A percentile compares a stretch with the other conserved stretches of the same genome.
These are phyloP conservation scores for Fusarium gaditjirri DNA, from an alignment of 2,329 filamentous ascomycete genomes.

Conservation along the genomic window DNA sequence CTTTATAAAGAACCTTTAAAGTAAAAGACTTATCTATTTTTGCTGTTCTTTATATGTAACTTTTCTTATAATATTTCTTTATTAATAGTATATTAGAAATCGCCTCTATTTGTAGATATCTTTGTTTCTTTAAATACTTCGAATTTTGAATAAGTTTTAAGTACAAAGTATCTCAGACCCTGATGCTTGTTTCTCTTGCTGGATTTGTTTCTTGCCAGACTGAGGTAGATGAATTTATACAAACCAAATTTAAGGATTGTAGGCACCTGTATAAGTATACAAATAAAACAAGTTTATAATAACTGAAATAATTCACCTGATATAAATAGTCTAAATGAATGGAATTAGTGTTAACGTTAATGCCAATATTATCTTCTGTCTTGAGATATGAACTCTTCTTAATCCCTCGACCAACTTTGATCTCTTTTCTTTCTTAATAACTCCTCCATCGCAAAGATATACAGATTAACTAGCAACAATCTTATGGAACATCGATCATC, in stretches of 20 bases:
- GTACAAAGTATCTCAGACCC: rapidly evolving
- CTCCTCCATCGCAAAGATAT: not conserved
- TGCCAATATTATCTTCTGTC: not conserved
- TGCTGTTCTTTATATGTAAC: too few relatives aligned
- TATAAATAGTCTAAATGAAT: not conserved
- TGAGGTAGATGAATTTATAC: not conserved
- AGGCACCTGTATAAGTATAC: rapidly evolving
- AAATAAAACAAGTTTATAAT: not conserved
- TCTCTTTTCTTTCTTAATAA: not conserved
- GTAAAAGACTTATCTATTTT: too few relatives aligned
- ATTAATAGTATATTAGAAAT: not conserved
- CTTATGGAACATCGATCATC: not conserved
- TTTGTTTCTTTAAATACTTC: not conserved
- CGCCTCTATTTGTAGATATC: not conserved
- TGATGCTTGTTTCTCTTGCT: not conserved
- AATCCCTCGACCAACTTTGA: not conserved
- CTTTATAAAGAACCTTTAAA: too few relatives aligned
- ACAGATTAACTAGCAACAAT: not conserved
- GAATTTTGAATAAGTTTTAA: not conserved
- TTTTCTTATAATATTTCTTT: not conserved
- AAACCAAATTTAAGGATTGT: not conserved
- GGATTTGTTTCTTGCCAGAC: not conserved
- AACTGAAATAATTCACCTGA: not conserved
- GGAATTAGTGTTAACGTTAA: too few relatives aligned
- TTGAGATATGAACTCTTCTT: not conserved